These are phyloP conservation scores for Starmerella floricola DNA, from an alignment of 805 yeast species.

Conservation along the genomic window DNA sequence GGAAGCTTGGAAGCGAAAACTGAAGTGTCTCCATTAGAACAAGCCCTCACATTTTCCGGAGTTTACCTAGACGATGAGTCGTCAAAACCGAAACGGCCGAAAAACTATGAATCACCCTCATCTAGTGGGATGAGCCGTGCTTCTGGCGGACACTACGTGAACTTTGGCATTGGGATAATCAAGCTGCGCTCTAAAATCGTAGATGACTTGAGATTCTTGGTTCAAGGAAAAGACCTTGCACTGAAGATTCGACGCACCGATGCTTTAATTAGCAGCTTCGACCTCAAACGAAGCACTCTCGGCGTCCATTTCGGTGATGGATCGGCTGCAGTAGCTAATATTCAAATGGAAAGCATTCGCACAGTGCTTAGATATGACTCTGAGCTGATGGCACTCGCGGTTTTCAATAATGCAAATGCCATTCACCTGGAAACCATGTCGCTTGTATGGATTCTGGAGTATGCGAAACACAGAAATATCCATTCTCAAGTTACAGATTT, in stretches of 20 bases:
- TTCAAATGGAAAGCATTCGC: conserved; percentile 9
- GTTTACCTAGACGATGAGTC: not conserved
- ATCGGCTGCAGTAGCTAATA: conserved; percentile 13
- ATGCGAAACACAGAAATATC: conserved; percentile 7
- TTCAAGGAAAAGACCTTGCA: conserved; percentile 10
- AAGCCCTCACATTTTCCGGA: too few relatives aligned
- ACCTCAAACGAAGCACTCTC: conserved; percentile 9
- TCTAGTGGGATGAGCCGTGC: not conserved
- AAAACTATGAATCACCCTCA: not conserved
- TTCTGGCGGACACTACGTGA: conserved; percentile 10
- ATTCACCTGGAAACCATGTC: conserved; percentile 20
- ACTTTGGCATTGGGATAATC: conserved; percentile 7
- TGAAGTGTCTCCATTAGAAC: too few relatives aligned
- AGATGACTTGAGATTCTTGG: conserved; percentile 14
- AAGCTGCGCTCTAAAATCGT: conserved; percentile 12
- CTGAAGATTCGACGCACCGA: conserved; percentile 5
- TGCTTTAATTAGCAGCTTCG: conserved; percentile 7
- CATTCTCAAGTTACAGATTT: conserved; percentile 13
- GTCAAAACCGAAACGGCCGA: not conserved
- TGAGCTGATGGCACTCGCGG: conserved; percentile 4
- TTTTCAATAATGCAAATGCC: conserved; percentile 5
- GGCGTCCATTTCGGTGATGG: conserved; percentile 14
- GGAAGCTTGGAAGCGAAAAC: too few relatives aligned
- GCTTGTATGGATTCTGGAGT: conserved; percentile 19
- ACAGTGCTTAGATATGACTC: conserved; percentile 10